Conservation (phyloP, 345 rosid genomes). For the Camelina neglecta region DNA sequence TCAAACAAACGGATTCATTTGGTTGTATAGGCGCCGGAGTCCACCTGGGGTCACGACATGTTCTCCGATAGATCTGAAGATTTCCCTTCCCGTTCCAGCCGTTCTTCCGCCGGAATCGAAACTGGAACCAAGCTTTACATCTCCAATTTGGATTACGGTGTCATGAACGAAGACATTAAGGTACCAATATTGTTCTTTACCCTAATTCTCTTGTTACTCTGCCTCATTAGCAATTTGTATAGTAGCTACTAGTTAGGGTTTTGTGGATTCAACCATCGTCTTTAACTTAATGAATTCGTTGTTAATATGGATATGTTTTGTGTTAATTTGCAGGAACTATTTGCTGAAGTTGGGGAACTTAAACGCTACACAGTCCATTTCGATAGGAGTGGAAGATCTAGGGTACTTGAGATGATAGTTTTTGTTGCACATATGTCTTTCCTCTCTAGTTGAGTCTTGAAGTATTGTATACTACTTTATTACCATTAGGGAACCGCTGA, state of each 20-base stretch:
- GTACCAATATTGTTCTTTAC: constrained; percentile 31
- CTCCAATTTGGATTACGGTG: constrained; percentile 92
- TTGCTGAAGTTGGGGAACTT: constrained; percentile 92
- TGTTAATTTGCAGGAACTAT: constrained; percentile 62
- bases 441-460: neutral
- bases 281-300: neutral
- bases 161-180: constrained; percentile 95
- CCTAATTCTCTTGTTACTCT: neutral
- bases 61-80: constrained; percentile 46
- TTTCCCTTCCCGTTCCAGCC: constrained; percentile 46
- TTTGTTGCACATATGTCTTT: constrained; percentile 26
- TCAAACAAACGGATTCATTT: constrained; percentile 45
- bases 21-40: constrained; percentile 80
- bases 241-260: neutral
- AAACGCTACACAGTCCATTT: constrained; percentile 82
- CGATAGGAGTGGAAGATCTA: constrained; percentile 95
- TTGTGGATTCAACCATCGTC: neutral
- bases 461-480: constrained; percentile 31
- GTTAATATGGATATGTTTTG: neutral
- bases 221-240: neutral
- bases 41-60: constrained; percentile 93
- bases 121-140: constrained; percentile 96
- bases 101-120: constrained; percentile 69
- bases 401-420: constrained; percentile 64
- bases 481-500: constrained; percentile 92